A percentile compares a stretch with the other conserved stretches of the same genome.
Evolutionary conservation across 1,139 yeast species (phyloP).

Genomic region (Maudiozyma humilis): DNA sequence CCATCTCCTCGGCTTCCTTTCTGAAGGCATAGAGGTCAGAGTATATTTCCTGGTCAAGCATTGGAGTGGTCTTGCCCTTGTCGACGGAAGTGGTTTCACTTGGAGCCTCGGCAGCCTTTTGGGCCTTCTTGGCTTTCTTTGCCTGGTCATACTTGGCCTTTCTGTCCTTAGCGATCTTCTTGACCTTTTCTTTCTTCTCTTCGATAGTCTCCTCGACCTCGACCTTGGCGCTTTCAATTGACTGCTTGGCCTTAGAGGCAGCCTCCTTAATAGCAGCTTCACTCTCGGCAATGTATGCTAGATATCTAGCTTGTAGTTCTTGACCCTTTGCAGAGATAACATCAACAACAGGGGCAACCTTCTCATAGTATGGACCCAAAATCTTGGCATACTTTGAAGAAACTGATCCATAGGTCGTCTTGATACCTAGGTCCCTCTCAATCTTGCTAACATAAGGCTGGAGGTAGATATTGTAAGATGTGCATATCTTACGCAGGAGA

Average conservation of each 20-base stretch:
- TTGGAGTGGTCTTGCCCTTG: conserved; percentile 3
- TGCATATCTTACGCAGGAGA: conserved; percentile 7
- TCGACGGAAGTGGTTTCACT: neutral
- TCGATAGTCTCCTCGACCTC: neutral
- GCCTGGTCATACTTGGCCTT: conserved; percentile 1
- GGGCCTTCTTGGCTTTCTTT: neutral
- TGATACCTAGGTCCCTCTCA: conserved; percentile 4
- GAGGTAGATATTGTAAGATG: conserved; percentile 12
- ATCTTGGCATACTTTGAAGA: neutral
- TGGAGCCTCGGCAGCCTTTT: neutral
- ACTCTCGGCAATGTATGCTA: neutral
- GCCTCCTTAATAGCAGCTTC: neutral
- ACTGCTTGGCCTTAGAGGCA: neutral
- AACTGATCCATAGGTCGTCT: neutral
- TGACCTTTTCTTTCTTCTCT: conserved; percentile 1
- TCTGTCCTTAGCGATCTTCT: neutral
- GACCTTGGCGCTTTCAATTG: neutral
- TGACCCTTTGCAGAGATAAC: neutral
- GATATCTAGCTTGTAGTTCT: conserved; percentile 2
- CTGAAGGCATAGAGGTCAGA: conserved; percentile 1
- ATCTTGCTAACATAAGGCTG: conserved; percentile 9
- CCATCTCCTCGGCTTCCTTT: conserved; percentile 10
- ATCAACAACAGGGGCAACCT: neutral
- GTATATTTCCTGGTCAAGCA: conserved; percentile 2
- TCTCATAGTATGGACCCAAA: neutral